These are phyloP conservation scores for Fusarium tjaetaba DNA, from an alignment of 2,329 filamentous ascomycete species.

Conservation along the genomic window DNA sequence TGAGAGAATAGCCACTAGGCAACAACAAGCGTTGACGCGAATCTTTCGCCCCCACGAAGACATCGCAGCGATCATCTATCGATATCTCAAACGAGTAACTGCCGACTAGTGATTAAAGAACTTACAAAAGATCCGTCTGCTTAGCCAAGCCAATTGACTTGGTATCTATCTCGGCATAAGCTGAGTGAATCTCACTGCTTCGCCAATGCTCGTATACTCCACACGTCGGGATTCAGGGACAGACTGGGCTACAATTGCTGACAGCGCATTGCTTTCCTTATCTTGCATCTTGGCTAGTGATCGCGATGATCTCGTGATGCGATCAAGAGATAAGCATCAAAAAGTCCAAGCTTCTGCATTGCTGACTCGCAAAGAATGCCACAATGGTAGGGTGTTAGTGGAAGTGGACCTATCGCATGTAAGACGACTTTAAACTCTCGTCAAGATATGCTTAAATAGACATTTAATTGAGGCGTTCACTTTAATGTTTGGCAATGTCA, in stretches of 20 bases:
- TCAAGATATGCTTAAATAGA: neutral
- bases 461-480: neutral
- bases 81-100: neutral
- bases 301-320: neutral
- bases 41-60: neutral
- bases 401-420: constrained; percentile 10
- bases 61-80: neutral
- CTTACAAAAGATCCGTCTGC: neutral
- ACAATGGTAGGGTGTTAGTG: neutral
- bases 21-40: neutral
- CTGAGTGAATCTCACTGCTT: neutral
- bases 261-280: too few relatives aligned
- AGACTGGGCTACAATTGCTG: neutral
- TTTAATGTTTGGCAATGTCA: neutral
- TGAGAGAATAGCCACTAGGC: too few relatives aligned
- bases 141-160: neutral
- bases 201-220: neutral
- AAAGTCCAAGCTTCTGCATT: neutral
- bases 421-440: neutral
- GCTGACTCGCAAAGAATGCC: neutral
- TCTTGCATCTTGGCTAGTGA: neutral
- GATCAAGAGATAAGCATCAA: neutral
- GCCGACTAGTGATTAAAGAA: neutral
- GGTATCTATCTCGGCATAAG: neutral
- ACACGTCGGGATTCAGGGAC: neutral